Conservation (phyloP, 306 rosid genomes). For the Acacia confusa region DNA sequence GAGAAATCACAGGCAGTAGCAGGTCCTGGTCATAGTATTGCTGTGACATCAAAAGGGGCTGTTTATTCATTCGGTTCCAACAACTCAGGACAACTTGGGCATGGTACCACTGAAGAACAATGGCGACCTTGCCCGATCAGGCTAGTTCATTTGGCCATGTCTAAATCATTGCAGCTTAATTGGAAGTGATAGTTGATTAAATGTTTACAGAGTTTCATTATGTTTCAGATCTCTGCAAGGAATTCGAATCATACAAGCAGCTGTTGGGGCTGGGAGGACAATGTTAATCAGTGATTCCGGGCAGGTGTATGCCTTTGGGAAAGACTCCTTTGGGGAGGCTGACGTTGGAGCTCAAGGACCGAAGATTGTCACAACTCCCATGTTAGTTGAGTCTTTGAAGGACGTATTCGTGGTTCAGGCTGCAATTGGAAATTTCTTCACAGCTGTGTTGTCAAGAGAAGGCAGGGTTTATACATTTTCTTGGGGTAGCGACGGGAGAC, state of each 20-base stretch:
- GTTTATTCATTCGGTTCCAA: slow-evolving; percentile 94
- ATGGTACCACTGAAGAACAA: slow-evolving; percentile 76
- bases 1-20: slow-evolving; percentile 93
- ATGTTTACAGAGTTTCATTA: slow-evolving; percentile 50
- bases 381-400: slow-evolving; percentile 77
- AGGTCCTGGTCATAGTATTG: slow-evolving; percentile 98
- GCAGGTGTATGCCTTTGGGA: slow-evolving; percentile 81
- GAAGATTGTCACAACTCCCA: slow-evolving; percentile 58
- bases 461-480: slow-evolving; percentile 91
- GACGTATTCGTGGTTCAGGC: slow-evolving; percentile 92
- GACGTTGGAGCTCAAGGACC: slow-evolving; percentile 76
- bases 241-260: slow-evolving; percentile 84
- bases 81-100: slow-evolving; percentile 94
- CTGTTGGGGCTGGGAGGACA: slow-evolving; percentile 87
- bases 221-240: slow-evolving; percentile 90
- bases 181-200: slow-evolving; percentile 44
- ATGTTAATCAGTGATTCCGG: slow-evolving; percentile 92
- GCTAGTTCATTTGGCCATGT: slow-evolving; percentile 44
- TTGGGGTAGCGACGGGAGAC: slow-evolving; percentile 82
- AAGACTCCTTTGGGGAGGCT: slow-evolving; percentile 87
- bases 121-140: slow-evolving; percentile 81
- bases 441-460: slow-evolving; percentile 95
- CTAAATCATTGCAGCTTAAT: slow-evolving; percentile 24
- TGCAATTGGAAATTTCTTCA: slow-evolving; percentile 93
- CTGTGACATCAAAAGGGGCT: slow-evolving; percentile 80